These are phyloP conservation scores for Mycocentrospora acerina DNA, from an alignment of 2,329 filamentous ascomycete genomes.

Conservation along the genomic window DNA sequence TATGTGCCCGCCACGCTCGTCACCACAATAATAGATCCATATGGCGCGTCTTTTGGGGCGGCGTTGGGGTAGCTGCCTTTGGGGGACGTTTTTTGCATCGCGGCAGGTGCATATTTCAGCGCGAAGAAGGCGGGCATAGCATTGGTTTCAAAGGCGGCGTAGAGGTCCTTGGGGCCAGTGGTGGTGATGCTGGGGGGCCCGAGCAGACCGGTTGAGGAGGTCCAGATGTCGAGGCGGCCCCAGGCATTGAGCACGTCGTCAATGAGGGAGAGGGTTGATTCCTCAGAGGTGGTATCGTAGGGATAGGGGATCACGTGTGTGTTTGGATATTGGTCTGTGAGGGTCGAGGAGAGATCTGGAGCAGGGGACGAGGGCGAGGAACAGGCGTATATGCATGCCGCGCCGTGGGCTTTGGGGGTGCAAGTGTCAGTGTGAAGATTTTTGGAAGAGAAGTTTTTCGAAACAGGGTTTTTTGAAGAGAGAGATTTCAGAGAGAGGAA, in stretches of 20 bases:
- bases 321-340: slow-evolving; percentile 50
- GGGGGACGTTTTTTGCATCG: slow-evolving; percentile 61
- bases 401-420: slow-evolving; percentile 56
- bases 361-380: slow-evolving; percentile 49
- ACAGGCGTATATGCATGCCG: slow-evolving; percentile 64
- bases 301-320: slow-evolving; percentile 65
- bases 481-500: slow-evolving; percentile 1
- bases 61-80: slow-evolving; percentile 62
- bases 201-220: slow-evolving; percentile 59
- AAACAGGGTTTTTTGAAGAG: too few species aligned
- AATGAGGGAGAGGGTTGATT: slow-evolving; percentile 61
- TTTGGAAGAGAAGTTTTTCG: background rate
- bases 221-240: slow-evolving; percentile 59
- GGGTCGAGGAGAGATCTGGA: slow-evolving; percentile 44
- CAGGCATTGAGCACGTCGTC: slow-evolving; percentile 64
- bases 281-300: slow-evolving; percentile 59
- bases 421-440: slow-evolving; percentile 3
- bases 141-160: slow-evolving; percentile 62
- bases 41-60: slow-evolving; percentile 60
- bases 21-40: slow-evolving; percentile 65
- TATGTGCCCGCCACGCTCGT: slow-evolving; percentile 59
- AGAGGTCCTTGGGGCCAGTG: slow-evolving; percentile 58
- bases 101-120: slow-evolving; percentile 64
- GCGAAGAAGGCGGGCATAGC: slow-evolving; percentile 65
- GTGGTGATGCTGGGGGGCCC: slow-evolving; percentile 57